A percentile compares a stretch with the other conserved stretches of the same genome.
Evolutionary conservation across 2,329 filamentous ascomycete species (phyloP).

Genomic region (Penicillium sp.): DNA sequence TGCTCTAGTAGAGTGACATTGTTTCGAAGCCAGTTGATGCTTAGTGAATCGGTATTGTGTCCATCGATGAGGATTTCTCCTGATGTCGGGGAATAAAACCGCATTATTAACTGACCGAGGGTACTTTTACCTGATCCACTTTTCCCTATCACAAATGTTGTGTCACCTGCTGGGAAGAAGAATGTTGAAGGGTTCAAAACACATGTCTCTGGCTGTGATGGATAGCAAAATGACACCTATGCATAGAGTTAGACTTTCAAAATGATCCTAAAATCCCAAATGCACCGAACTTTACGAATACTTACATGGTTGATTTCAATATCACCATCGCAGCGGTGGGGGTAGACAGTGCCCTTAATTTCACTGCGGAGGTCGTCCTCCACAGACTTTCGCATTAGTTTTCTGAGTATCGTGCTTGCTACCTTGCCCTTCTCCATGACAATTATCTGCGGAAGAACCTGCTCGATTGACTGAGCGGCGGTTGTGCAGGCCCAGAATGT

Average conservation of each 20-base stretch:
- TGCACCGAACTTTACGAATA: not conserved
- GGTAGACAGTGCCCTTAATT: slow-evolving; percentile 32
- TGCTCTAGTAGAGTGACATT: slow-evolving; percentile 84
- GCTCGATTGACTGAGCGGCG: slow-evolving; percentile 72
- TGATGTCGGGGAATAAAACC: slow-evolving; percentile 67
- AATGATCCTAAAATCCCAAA: not conserved
- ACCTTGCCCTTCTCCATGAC: slow-evolving; percentile 75
- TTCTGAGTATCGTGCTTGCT: slow-evolving; percentile 65
- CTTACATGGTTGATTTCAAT: slow-evolving; percentile 68
- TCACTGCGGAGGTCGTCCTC: slow-evolving; percentile 21
- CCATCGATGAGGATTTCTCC: slow-evolving; percentile 72
- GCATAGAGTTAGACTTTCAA: not conserved
- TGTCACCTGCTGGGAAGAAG: slow-evolving; percentile 68
- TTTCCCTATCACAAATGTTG: slow-evolving; percentile 77
- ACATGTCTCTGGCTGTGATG: slow-evolving; percentile 61
- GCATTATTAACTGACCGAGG: slow-evolving; percentile 72
- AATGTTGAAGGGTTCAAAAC: slow-evolving; percentile 65
- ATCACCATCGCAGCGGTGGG: slow-evolving; percentile 58
- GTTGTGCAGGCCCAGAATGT: slow-evolving; percentile 82
- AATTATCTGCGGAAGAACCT: slow-evolving; percentile 73
- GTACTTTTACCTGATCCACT: slow-evolving; percentile 95
- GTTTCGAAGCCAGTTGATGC: slow-evolving; percentile 69
- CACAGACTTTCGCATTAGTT: slow-evolving; percentile 39
- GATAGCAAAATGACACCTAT: slow-evolving; percentile 80
- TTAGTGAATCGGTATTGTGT: slow-evolving; percentile 59